These are phyloP conservation scores for Physaria fendleri DNA, from an alignment of 345 rosid species.

Conservation along the genomic window DNA sequence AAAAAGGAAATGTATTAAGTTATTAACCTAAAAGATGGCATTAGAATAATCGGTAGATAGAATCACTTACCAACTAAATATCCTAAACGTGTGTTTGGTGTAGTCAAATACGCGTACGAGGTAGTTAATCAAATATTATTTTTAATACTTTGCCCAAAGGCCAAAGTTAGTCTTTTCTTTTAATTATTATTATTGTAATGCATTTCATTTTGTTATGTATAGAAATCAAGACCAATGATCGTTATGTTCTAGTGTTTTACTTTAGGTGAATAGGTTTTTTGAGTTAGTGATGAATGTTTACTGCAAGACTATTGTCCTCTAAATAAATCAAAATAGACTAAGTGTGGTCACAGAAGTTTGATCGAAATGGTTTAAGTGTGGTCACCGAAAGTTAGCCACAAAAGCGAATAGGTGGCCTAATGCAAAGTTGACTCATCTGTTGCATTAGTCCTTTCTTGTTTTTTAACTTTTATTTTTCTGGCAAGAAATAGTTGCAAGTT, in stretches of 20 bases:
- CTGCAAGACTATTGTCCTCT: neutral
- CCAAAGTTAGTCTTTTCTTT: neutral
- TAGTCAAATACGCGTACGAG: conserved; percentile 22
- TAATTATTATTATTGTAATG: neutral
- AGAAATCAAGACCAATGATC: neutral
- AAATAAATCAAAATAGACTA: neutral
- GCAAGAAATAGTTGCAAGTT: too few relatives aligned
- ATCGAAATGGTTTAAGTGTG: neutral
- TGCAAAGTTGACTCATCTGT: neutral
- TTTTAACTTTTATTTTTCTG: too few relatives aligned
- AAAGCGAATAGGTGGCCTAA: neutral
- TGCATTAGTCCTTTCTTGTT: too few relatives aligned
- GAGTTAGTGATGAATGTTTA: neutral
- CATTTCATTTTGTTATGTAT: neutral
- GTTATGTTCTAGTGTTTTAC: too few relatives aligned
- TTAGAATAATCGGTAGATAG: conserved; percentile 4
- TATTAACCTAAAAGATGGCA: conserved; percentile 7
- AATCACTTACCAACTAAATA: neutral
- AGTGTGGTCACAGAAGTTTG: neutral
- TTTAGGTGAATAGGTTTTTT: neutral
- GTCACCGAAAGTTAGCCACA: neutral
- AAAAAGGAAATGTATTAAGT: neutral
- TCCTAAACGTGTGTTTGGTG: conserved; percentile 11
- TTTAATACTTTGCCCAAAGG: neutral
- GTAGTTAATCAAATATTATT: conserved; percentile 6